A percentile compares a stretch with the other conserved stretches of the same genome.
Evolutionary conservation across 768 basidiomycete species (phyloP).

Genomic region (Russula lepida): DNA sequence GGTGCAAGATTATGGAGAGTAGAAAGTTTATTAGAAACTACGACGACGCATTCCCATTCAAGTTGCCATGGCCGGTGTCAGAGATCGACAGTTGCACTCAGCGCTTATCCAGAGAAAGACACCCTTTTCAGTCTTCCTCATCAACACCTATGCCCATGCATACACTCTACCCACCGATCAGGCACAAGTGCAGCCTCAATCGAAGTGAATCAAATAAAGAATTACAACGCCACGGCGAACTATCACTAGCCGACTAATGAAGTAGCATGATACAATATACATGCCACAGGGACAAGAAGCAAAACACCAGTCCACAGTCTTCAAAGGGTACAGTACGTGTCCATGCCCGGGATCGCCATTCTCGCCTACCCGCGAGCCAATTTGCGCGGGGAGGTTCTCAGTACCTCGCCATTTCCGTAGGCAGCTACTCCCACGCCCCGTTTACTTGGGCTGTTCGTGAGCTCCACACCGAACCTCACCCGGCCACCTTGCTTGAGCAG

Average conservation of each 20-base stretch:
- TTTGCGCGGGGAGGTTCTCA: conserved; percentile 30
- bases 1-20: too few relatives aligned
- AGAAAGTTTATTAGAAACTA: too few relatives aligned
- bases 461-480: conserved; percentile 12
- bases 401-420: conserved; percentile 13
- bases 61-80: too few relatives aligned
- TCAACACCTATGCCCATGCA: too few relatives aligned
- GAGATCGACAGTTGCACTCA: too few relatives aligned
- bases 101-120: too few relatives aligned
- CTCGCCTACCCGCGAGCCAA: conserved; percentile 31
- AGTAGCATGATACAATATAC: neutral
- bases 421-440: neutral
- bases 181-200: too few relatives aligned
- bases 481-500: conserved; percentile 20
- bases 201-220: too few relatives aligned
- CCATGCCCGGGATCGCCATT: neutral
- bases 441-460: conserved; percentile 21
- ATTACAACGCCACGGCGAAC: neutral
- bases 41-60: too few relatives aligned
- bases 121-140: too few relatives aligned
- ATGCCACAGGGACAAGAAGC: neutral
- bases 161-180: too few relatives aligned
- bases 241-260: neutral
- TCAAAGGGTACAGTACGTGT: neutral
- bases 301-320: neutral